Evolutionary conservation across 2,329 filamentous ascomycete genomes (phyloP).

Genomic region (Beauveria caledonica): DNA sequence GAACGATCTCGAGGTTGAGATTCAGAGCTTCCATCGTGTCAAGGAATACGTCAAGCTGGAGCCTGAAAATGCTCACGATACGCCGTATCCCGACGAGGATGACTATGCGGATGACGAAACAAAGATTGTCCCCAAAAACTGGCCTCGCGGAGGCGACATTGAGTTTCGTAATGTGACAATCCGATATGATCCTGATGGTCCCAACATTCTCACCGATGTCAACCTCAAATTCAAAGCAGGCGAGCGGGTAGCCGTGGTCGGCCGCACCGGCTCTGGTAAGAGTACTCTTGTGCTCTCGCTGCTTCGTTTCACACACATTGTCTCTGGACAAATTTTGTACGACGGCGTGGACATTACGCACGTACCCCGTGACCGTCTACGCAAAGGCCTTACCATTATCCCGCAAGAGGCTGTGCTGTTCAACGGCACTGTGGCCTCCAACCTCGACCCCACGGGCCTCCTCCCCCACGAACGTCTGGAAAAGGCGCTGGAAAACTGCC

Average conservation of each 20-base stretch:
- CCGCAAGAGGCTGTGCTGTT: constrained; percentile 52
- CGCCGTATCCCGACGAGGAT: constrained; percentile 29
- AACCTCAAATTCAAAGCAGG: constrained; percentile 52
- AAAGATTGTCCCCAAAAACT: constrained; percentile 32
- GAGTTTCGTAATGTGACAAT: constrained; percentile 45
- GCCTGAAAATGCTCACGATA: constrained; percentile 36
- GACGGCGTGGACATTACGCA: constrained; percentile 49
- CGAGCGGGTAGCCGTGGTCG: constrained; percentile 70
- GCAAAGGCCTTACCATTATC: constrained; percentile 48
- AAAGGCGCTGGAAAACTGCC: constrained; percentile 54
- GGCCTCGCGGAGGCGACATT: constrained; percentile 39
- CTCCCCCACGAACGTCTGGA: constrained; percentile 45
- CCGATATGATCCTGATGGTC: constrained; percentile 36
- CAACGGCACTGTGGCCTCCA: constrained; percentile 42
- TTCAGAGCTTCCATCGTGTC: constrained; percentile 44
- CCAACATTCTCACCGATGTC: constrained; percentile 41
- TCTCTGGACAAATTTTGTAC: constrained; percentile 44
- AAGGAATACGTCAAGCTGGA: constrained; percentile 40
- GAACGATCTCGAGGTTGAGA: constrained; percentile 45
- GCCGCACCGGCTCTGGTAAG: constrained; percentile 76
- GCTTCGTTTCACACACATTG: constrained; percentile 43
- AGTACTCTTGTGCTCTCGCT: constrained; percentile 57
- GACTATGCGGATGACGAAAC: constrained; percentile 32
- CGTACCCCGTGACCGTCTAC: constrained; percentile 40
- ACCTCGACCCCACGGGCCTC: constrained; percentile 57